Evolutionary conservation across 2,329 filamentous ascomycete species (phyloP), one percentile per base, ranked within the genome.

Genomic region (Alternaria infectoria): DNA sequence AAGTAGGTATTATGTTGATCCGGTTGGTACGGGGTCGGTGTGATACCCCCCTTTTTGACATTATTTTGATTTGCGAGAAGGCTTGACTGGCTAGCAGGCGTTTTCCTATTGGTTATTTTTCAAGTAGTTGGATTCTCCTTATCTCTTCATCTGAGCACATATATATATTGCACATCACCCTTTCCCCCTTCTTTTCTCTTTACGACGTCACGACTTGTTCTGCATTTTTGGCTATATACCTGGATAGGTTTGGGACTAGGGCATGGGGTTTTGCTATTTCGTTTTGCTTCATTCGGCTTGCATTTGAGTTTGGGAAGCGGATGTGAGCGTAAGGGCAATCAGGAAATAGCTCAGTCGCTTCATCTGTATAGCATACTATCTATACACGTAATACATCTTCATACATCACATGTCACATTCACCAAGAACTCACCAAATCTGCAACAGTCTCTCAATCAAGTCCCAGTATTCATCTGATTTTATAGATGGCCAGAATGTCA

Each of bases 1-100:
- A 2, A 75, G 77, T 15, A 78, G 80, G 59, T 80, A 82, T 71
- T 81, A 77, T 57, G 68, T 77, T 15, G 77, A 79, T 50, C 68
- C 65, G 5, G 64, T 61, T 12, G 60, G 28, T 12, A 55, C 54
- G 6, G 47, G 25, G 30, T 62, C 59, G 21, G 19, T 32, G 1
- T 52, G 11, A 9, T 25, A 19, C 8, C 49, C 11, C 2, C n/a
- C 49, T 52, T 36, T 52, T 52, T 6, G 7, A 32, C n/a, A 40
- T 40, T 4, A 8, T 12, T 40, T 17, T 15, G 17, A 51, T n/a
- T 21, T 13, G 12, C 11, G 19, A 19, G 19, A 6, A 3, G 19
- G 11, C n/a, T n/a, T n/a, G n/a, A n/a, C n/a, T n/a, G n/a, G n/a
- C n/a, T n/a, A n/a, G n/a, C n/a, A n/a, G n/a, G n/a, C n/a, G n/a